Conservation (phyloP, 2,329 filamentous ascomycete genomes). For the Claviceps pazoutovae region DNA sequence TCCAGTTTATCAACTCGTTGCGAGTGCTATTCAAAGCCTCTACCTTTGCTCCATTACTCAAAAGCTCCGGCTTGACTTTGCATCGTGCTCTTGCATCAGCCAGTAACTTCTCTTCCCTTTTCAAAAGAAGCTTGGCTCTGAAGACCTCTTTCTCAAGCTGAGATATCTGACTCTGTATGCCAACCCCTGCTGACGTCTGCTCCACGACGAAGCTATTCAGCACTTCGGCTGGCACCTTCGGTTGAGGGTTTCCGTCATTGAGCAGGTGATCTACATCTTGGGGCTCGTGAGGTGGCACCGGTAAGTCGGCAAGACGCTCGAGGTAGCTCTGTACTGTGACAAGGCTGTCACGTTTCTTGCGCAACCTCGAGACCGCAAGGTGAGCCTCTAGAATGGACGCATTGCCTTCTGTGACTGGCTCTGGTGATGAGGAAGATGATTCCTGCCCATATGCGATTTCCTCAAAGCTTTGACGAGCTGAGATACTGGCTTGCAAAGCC, state of each 20-base stretch:
- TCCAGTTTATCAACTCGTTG: slow-evolving; percentile 49
- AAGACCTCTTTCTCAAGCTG: slow-evolving; percentile 45
- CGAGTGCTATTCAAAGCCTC: slow-evolving; percentile 42
- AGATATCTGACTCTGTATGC: slow-evolving; percentile 33
- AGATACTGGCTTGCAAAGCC: slow-evolving; percentile 36
- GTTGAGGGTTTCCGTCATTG: slow-evolving; percentile 27
- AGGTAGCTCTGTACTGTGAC: slow-evolving; percentile 36
- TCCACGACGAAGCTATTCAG: slow-evolving; percentile 35
- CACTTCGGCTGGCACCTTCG: slow-evolving; percentile 37
- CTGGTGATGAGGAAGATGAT: not conserved
- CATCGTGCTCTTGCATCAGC: slow-evolving; percentile 29
- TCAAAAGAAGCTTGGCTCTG: slow-evolving; percentile 41
- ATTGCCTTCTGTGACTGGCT: slow-evolving; percentile 7
- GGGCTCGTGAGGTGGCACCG: slow-evolving; percentile 35
- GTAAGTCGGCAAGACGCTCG: slow-evolving; percentile 35
- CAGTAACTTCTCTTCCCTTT: slow-evolving; percentile 41
- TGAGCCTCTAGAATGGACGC: slow-evolving; percentile 31
- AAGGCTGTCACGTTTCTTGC: slow-evolving; percentile 37
- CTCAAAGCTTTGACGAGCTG: slow-evolving; percentile 35
- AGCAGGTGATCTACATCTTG: slow-evolving; percentile 37
- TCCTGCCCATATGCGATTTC: slow-evolving; percentile 16
- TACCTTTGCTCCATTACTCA: slow-evolving; percentile 28
- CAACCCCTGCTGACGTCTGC: slow-evolving; percentile 21
- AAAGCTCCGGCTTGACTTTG: slow-evolving; percentile 20
- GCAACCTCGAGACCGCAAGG: slow-evolving; percentile 35